A percentile compares a stretch with the other conserved stretches of the same genome.
Conservation (phyloP, 1,284 basidiomycete species). For the Papiliotrema nemorosa region DNA sequence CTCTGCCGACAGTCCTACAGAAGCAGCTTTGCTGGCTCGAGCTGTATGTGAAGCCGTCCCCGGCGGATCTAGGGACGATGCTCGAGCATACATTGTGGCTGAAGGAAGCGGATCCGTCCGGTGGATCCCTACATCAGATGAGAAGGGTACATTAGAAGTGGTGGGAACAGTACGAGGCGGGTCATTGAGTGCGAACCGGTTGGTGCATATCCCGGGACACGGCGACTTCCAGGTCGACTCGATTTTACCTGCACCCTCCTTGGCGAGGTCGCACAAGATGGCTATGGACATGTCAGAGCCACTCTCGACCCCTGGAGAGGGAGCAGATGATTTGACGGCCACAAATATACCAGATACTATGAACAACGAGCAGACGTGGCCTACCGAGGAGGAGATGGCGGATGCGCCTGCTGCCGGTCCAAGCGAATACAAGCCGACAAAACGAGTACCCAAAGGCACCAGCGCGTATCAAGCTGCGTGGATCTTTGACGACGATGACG, state of each 20-base stretch:
- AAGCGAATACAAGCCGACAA: constrained; percentile 55
- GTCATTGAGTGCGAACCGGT: constrained; percentile 72
- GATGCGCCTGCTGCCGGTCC: constrained; percentile 42
- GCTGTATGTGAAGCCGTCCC: constrained; percentile 76
- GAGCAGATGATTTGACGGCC: constrained; percentile 83
- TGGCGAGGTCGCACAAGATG: constrained; percentile 35
- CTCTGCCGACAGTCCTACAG: constrained; percentile 54
- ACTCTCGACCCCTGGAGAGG: constrained; percentile 55
- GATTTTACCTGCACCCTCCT: constrained; percentile 30
- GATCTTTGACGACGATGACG: constrained; percentile 73
- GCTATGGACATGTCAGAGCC: constrained; percentile 22
- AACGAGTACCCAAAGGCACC: constrained; percentile 79
- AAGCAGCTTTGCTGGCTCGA: constrained; percentile 67
- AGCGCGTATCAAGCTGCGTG: constrained; percentile 92
- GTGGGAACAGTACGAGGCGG: constrained; percentile 81
- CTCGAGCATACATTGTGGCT: constrained; percentile 72
- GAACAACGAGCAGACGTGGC: constrained; percentile 97
- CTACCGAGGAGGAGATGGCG: constrained; percentile 92
- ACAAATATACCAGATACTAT: constrained; percentile 85
- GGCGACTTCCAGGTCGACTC: constrained; percentile 85
- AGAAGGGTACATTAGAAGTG: constrained; percentile 60
- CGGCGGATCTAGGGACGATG: constrained; percentile 58
- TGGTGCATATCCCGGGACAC: constrained; percentile 82
- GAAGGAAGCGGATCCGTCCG: constrained; percentile 57
- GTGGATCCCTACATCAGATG: constrained; percentile 54